phyloP scores from a whole-genome alignment of 1,284 basidiomycete genomes.

The Laetiporus sulphureus region DNA sequence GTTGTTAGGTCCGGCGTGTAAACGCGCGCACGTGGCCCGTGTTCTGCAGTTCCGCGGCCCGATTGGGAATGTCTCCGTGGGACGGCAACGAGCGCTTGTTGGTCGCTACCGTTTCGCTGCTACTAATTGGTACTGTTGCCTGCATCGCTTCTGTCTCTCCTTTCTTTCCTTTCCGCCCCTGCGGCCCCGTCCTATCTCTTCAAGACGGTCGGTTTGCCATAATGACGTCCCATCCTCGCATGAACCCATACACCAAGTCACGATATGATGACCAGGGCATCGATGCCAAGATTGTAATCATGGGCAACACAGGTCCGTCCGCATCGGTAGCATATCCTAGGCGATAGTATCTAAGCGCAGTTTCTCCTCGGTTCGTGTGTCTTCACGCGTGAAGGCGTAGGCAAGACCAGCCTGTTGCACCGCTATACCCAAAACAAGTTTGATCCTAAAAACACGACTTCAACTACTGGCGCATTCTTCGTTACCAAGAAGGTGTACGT shows the following conservation, averaged over 20 bases:
- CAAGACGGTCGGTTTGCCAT: constrained; percentile 19
- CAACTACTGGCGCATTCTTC: constrained; percentile 93
- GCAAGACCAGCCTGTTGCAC: constrained; percentile 91
- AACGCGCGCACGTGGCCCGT: constrained; percentile 5
- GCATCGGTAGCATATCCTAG: too few species aligned
- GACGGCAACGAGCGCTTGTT: constrained; percentile 2
- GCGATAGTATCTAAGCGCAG: too few species aligned
- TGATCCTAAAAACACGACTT: constrained; percentile 79
- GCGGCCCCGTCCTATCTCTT: constrained; percentile 15
- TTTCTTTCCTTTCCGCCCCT: constrained; percentile 15
- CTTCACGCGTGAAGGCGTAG: constrained; percentile 55
- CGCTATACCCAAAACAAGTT: constrained; percentile 91
- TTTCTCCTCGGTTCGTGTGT: not conserved
- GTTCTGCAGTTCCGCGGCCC: constrained; percentile 5
- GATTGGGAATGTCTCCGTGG: constrained; percentile 7
- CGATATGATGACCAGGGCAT: constrained; percentile 75
- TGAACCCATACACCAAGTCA: constrained; percentile 58
- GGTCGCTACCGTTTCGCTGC: constrained; percentile 1
- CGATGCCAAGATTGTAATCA: constrained; percentile 95
- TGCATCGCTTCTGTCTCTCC: constrained; percentile 13
- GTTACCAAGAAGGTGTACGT: constrained; percentile 92
- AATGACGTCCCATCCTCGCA: constrained; percentile 33
- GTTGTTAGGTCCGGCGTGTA: constrained; percentile 2
- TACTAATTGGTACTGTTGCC: constrained; percentile 6
- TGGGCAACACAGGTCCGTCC: constrained; percentile 83